These are phyloP conservation scores for Camelina neglecta DNA, from an alignment of 345 rosid genomes.

Conservation along the genomic window DNA sequence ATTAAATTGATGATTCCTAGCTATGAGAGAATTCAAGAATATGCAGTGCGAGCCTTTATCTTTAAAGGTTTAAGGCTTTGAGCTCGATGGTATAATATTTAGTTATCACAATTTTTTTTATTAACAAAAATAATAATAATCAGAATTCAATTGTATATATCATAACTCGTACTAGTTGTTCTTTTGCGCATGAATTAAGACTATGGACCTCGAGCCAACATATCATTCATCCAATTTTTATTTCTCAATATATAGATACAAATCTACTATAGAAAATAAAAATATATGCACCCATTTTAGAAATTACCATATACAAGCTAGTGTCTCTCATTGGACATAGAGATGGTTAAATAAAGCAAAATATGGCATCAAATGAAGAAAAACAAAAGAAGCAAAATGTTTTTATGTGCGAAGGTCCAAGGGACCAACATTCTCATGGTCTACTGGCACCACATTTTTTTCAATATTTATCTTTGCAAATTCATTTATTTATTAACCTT, in stretches of 20 bases:
- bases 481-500: not conserved
- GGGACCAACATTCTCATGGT: constrained; percentile 48
- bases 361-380: constrained; percentile 25
- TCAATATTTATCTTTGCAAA: constrained; percentile 9
- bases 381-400: constrained; percentile 21
- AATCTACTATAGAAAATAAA: too few relatives aligned
- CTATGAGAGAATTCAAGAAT: not conserved
- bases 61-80: not conserved
- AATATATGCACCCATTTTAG: constrained; percentile 7
- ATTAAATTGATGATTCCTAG: constrained; percentile 1
- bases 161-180: not conserved
- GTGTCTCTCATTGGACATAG: constrained; percentile 7
- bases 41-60: not conserved
- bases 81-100: not conserved
- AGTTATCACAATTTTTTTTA: not conserved
- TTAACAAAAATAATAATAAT: not conserved
- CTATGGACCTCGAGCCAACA: constrained; percentile 1
- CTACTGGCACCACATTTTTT: constrained; percentile 21
- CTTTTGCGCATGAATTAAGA: not conserved
- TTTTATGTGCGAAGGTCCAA: constrained; percentile 32
- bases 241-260: not conserved
- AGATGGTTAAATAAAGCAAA: constrained; percentile 25
- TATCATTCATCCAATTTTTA: not conserved
- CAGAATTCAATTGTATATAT: constrained; percentile 6
- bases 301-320: not conserved